phyloP scores from a whole-genome alignment of 345 rosid genomes.

The Psidium guajava region DNA sequence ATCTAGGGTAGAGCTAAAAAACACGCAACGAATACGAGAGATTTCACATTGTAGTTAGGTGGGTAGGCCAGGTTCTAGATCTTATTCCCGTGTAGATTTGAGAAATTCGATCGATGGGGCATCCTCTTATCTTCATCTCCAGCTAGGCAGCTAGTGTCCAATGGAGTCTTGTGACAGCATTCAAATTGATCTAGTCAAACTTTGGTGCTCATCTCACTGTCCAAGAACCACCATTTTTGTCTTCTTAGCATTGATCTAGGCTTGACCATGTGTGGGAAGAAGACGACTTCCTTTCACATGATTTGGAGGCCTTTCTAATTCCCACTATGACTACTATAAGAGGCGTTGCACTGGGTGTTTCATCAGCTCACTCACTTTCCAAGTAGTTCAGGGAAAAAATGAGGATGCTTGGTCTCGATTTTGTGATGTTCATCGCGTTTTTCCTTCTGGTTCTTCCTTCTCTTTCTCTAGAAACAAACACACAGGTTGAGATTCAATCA shows the following conservation, averaged over 20 bases:
- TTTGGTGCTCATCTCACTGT: background rate
- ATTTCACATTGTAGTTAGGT: background rate
- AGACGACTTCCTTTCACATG: background rate
- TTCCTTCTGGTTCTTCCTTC: background rate
- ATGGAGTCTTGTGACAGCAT: background rate
- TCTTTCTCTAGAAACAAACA: background rate
- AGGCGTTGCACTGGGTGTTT: background rate
- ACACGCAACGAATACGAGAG: background rate
- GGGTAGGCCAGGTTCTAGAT: background rate
- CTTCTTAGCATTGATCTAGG: background rate
- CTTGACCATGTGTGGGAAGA: background rate
- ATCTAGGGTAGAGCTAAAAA: background rate
- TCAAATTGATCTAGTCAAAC: background rate
- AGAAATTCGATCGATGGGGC: background rate
- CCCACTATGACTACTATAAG: background rate
- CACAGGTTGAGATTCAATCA: slow-evolving; percentile 38
- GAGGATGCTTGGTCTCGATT: background rate
- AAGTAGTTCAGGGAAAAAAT: background rate
- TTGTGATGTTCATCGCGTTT: background rate
- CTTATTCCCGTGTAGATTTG: background rate
- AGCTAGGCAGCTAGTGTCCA: background rate
- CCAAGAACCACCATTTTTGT: background rate
- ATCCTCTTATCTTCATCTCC: background rate
- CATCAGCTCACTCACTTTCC: background rate
- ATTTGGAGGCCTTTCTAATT: background rate